Percentiles rank a stretch among this genome's conserved stretches.
phyloP scores from a whole-genome alignment of 2,329 filamentous ascomycete species.

The Verticillium longisporum region DNA sequence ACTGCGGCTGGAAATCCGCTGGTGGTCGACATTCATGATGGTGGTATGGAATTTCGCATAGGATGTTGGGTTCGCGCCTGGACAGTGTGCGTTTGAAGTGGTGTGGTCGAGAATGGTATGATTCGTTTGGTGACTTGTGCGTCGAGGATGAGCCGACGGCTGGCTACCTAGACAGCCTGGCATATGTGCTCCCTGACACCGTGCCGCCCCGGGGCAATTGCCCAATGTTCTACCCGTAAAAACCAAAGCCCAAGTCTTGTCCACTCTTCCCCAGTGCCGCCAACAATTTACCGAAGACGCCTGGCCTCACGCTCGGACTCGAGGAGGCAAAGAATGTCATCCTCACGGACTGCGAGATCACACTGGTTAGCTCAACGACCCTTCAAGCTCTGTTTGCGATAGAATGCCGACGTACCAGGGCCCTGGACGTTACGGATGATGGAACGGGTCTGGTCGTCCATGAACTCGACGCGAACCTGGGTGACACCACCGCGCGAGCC shows the following conservation, averaged over 20 bases:
- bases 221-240: not conserved
- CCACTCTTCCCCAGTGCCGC: not conserved
- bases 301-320: conserved; percentile 99
- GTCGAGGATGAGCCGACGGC: not conserved
- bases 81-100: not conserved
- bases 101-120: not conserved
- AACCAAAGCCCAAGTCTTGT: not conserved
- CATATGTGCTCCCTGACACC: not conserved
- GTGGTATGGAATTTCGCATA: not conserved
- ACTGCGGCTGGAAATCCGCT: not conserved
- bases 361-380: not conserved
- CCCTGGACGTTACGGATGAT: conserved; percentile 99
- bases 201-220: not conserved
- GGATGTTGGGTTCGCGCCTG: not conserved
- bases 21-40: not conserved
- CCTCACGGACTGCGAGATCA: conserved; percentile 53
- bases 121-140: not conserved
- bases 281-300: conserved; percentile 74
- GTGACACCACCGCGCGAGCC: conserved; percentile 99
- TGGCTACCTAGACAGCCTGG: not conserved
- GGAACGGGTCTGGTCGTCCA: conserved; percentile 96
- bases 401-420: conserved; percentile 59
- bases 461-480: conserved; percentile 99
- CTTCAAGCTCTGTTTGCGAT: not conserved
- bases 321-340: conserved; percentile 99